phyloP scores from a whole-genome alignment of 306 rosid genomes.

The Gynostemma pentaphyllum region DNA sequence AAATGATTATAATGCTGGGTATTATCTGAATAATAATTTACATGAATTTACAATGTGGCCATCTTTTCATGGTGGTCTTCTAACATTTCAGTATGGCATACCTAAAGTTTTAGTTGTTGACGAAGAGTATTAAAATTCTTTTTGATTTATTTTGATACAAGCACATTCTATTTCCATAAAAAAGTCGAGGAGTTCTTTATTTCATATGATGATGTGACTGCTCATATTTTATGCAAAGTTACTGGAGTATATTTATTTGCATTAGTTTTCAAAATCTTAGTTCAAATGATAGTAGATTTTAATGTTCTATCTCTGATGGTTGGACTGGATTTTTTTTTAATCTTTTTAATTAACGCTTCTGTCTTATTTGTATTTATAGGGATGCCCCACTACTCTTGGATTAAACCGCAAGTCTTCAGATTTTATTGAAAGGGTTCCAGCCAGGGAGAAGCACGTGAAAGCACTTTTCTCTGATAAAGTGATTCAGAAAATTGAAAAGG shows the following conservation, averaged over 20 bases:
- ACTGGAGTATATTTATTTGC: background rate
- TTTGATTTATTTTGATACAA: no score
- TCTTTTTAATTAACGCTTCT: constrained; percentile 16
- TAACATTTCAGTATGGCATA: no score
- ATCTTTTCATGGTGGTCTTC: no score
- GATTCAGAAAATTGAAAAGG: constrained; percentile 69
- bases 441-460: constrained; percentile 67
- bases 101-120: no score
- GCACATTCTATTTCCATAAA: no score
- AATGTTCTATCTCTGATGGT: no score
- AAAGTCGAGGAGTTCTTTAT: no score
- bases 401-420: constrained; percentile 92
- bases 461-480: constrained; percentile 74
- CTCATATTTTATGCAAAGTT: background rate
- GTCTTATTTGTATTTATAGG: constrained; percentile 35
- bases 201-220: no score
- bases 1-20: no score
- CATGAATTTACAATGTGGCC: no score
- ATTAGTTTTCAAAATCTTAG: background rate
- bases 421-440: constrained; percentile 91
- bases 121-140: no score
- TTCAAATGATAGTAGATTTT: background rate
- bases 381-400: constrained; percentile 97
- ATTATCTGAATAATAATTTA: no score
- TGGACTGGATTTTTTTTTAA: background rate